Evolutionary conservation across 78 protist species (phyloP), one percentile per base, ranked within the genome.

Genomic region (Blattamonas nauphoetae): DNA sequence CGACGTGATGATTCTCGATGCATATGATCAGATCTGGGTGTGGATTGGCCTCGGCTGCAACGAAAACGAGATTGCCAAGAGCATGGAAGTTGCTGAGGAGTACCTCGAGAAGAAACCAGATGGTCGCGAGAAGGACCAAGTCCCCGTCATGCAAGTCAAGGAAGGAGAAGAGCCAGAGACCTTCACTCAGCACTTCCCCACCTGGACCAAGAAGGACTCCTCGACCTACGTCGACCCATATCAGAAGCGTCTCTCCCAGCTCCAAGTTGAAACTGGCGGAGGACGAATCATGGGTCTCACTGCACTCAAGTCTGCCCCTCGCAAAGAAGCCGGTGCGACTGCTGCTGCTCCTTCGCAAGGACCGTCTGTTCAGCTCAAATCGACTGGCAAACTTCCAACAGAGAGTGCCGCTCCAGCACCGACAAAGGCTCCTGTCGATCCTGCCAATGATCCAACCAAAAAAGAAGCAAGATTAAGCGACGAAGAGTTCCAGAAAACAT

Each of bases 151-250:
- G 44, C 2, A 0, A 3, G 45, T 89, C 35, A 41, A 79, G 21
- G 88, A 86, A 0, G 92, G 92, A 1, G 0, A 1, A 38, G 94
- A 92, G 87, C 92, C 94, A 1, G 88, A 83, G 34, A 33, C 32
- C 81, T 92, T 92, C 90, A 92, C 94, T 0, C 2, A 71, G 46
- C 90, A 91, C 88, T 91, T 90, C 85, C 46, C 86, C 41, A 92
- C 87, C 35, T 90, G 93, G 83, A 79, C 83, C 83, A 4, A 6
- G 83, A 21, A 6, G 41, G 21, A 79, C 33, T 4, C 83, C 41
- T 79, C 83, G 41, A 21, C 43, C 33, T 79, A 5, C 32, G 83
- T 79, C 43, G 83, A 79, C 41, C 83, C 83, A 4, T 79, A 79
- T 11, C 43, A 79, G 41, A 11, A n/a, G 41, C 83, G 83, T 21